phyloP scores from a whole-genome alignment of 495 filamentous ascomycete species.

The Neurospora cerealis region DNA sequence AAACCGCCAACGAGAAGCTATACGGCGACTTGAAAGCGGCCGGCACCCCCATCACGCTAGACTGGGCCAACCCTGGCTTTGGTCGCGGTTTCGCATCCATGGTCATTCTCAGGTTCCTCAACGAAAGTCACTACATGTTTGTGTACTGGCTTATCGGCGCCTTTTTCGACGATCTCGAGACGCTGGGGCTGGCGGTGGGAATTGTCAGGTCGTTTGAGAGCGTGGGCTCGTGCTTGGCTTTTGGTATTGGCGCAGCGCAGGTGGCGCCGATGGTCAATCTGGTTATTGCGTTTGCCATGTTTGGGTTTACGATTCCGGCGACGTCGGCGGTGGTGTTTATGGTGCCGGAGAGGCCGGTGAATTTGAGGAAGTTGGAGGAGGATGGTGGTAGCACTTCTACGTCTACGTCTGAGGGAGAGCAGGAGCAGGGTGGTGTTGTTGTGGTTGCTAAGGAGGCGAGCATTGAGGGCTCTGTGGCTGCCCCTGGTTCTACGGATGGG shows the following conservation, averaged over 20 bases:
- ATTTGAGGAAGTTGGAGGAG: constrained; percentile 9
- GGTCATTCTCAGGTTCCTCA: constrained; percentile 30
- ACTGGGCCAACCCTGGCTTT: constrained; percentile 31
- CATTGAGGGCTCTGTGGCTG: background rate
- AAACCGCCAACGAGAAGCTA: constrained; percentile 29
- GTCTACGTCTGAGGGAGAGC: constrained; percentile 3
- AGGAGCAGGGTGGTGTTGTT: background rate
- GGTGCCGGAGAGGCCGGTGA: constrained; percentile 26
- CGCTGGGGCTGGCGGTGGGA: constrained; percentile 36
- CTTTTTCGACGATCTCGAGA: constrained; percentile 40
- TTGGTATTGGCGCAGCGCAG: constrained; percentile 35
- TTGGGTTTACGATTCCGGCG: constrained; percentile 28
- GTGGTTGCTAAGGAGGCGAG: constrained; percentile 5
- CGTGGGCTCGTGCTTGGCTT: constrained; percentile 39
- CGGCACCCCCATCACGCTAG: constrained; percentile 20
- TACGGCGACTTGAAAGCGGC: constrained; percentile 12
- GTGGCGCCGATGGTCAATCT: constrained; percentile 34
- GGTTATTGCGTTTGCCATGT: constrained; percentile 33
- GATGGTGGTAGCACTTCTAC: background rate
- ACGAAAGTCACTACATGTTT: constrained; percentile 36
- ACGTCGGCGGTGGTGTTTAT: constrained; percentile 26
- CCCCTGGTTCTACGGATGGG: background rate
- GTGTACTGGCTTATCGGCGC: constrained; percentile 41
- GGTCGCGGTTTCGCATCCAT: constrained; percentile 31
- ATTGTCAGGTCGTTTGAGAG: constrained; percentile 41